Evolutionary conservation across 805 yeast species (phyloP).

Genomic region (Candida rishiriensis): DNA sequence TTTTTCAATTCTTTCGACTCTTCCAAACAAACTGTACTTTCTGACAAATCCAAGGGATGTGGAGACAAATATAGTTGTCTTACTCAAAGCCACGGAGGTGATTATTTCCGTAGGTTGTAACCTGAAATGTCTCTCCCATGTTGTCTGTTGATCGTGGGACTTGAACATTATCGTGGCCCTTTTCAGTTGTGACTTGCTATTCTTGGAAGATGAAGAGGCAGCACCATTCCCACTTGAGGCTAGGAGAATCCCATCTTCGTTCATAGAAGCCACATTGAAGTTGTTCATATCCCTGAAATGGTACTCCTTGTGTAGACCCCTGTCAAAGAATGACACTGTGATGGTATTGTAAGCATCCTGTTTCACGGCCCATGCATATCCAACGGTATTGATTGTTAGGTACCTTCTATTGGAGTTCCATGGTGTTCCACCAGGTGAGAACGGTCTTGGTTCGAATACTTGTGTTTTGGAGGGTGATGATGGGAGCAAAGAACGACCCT

Average conservation of each 20-base stretch:
- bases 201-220: constrained; percentile 2
- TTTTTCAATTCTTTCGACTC: constrained; percentile 65
- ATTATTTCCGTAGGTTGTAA: constrained; percentile 47
- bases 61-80: constrained; percentile 58
- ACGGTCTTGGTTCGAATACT: constrained; percentile 47
- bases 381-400: constrained; percentile 72
- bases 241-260: constrained; percentile 59
- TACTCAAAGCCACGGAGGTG: constrained; percentile 66
- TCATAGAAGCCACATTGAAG: constrained; percentile 73
- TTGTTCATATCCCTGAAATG: constrained; percentile 74
- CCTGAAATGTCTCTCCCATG: constrained; percentile 64
- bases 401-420: constrained; percentile 69
- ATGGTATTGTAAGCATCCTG: constrained; percentile 59
- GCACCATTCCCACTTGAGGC: constrained; percentile 38
- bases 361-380: constrained; percentile 76
- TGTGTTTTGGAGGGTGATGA: constrained; percentile 3
- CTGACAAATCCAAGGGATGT: constrained; percentile 75
- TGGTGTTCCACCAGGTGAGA: constrained; percentile 87
- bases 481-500: neutral
- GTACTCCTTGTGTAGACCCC: constrained; percentile 69
- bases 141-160: constrained; percentile 59
- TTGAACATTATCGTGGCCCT: constrained; percentile 48
- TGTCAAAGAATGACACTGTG: constrained; percentile 86
- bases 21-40: constrained; percentile 66
- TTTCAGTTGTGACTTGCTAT: neutral